These are phyloP conservation scores for Lasiosphaeris hirsuta DNA, from an alignment of 495 filamentous ascomycete genomes.

Conservation along the genomic window DNA sequence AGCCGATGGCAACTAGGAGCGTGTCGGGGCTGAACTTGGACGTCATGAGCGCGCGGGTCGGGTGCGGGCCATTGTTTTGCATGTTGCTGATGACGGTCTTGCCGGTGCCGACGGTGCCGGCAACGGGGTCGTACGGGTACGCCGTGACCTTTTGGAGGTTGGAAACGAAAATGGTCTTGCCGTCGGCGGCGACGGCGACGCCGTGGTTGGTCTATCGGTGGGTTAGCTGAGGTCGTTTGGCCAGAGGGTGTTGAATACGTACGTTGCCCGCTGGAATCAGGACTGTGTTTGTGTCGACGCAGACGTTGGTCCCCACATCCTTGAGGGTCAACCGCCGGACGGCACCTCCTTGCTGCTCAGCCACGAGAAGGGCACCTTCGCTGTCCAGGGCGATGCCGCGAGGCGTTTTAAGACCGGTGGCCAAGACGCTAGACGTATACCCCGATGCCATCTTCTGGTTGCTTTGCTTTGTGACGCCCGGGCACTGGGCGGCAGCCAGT, in stretches of 20 bases:
- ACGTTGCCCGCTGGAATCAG: conserved; percentile 38
- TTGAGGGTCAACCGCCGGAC: conserved; percentile 44
- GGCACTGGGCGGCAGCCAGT: conserved; percentile 9
- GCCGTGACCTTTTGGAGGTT: conserved; percentile 47
- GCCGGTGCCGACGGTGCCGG: conserved; percentile 38
- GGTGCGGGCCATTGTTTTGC: conserved; percentile 43
- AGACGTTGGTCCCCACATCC: conserved; percentile 44
- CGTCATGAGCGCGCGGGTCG: conserved; percentile 54
- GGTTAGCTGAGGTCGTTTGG: no score
- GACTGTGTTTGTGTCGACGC: conserved; percentile 33
- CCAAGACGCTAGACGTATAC: conserved; percentile 50
- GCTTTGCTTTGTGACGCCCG: conserved; percentile 12
- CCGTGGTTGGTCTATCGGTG: conserved; percentile 59
- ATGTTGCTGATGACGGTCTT: conserved; percentile 50
- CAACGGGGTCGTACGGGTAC: conserved; percentile 53
- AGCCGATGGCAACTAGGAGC: conserved; percentile 57
- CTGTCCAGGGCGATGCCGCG: conserved; percentile 57
- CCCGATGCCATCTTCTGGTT: conserved; percentile 48
- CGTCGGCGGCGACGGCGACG: conserved; percentile 54
- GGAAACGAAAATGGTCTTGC: conserved; percentile 59
- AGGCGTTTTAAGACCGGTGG: conserved; percentile 46
- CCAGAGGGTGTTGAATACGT: no score
- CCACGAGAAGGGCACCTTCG: conserved; percentile 53
- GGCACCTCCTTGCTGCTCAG: conserved; percentile 48
- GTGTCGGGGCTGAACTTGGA: conserved; percentile 39